Percentiles rank a stretch among this genome's conserved stretches.
Conservation (phyloP, 148 eudicot genomes). For the Agrostemma githago region DNA sequence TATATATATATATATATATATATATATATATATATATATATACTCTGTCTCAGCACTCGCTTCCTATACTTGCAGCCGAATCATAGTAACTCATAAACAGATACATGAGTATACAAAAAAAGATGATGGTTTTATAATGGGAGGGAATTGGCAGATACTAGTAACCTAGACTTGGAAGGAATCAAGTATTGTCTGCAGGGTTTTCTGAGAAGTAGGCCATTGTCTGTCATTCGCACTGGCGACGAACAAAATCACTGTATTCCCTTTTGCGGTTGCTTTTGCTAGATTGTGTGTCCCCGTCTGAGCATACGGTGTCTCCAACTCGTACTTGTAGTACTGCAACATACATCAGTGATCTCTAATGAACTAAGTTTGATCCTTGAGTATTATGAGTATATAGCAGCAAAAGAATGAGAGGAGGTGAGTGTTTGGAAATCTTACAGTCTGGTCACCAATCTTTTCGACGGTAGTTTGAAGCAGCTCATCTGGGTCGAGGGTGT, state of each 20-base stretch:
- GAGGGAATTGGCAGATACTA: background rate
- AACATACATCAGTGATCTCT: conserved; percentile 11
- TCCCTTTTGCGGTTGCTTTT: conserved; percentile 91
- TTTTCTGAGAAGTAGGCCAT: conserved; percentile 72
- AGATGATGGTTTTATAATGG: background rate
- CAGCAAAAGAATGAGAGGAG: background rate
- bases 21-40: no score
- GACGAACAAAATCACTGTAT: conserved; percentile 74
- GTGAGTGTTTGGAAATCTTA: conserved; percentile 17
- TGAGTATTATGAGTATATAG: no score
- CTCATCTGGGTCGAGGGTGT: conserved; percentile 72
- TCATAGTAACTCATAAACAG: background rate
- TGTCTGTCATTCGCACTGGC: conserved; percentile 93
- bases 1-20: no score
- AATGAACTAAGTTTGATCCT: background rate
- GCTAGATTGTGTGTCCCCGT: conserved; percentile 95
- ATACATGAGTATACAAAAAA: background rate
- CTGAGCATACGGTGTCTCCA: conserved; percentile 86
- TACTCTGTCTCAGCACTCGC: background rate
- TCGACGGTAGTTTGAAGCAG: conserved; percentile 64
- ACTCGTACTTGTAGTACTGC: conserved; percentile 89
- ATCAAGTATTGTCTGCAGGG: conserved; percentile 69
- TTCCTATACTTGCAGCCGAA: background rate
- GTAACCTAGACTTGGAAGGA: conserved; percentile 57
- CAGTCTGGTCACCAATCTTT: conserved; percentile 82